Conservation (phyloP, 106 monocot species). For the Posidonia australis region DNA sequence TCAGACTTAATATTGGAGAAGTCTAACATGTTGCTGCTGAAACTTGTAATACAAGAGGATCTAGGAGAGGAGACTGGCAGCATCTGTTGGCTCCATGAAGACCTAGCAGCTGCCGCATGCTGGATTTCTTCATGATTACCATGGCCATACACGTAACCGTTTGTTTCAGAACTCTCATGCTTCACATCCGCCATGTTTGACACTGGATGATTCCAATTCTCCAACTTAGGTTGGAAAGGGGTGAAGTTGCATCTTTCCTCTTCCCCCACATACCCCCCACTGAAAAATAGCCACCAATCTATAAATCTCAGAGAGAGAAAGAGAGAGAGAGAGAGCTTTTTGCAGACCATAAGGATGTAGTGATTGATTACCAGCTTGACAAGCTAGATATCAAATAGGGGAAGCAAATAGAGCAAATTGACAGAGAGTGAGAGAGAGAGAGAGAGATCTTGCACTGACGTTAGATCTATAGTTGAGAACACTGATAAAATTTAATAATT, state of each 20-base stretch:
- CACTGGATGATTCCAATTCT: conserved; percentile 23
- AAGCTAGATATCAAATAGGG: too few species aligned
- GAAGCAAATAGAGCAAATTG: too few species aligned
- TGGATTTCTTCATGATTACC: conserved; percentile 13
- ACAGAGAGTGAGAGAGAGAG: too few species aligned
- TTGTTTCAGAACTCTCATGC: conserved; percentile 17
- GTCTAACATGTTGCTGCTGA: conserved; percentile 56
- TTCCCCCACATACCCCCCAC: conserved; percentile 15
- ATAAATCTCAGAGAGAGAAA: background rate
- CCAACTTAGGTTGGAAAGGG: conserved; percentile 27
- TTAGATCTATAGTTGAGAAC: background rate
- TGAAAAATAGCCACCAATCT: background rate
- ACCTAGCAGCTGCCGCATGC: conserved; percentile 9
- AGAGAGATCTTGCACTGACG: background rate
- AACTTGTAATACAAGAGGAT: conserved; percentile 56
- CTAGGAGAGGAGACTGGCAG: conserved; percentile 46
- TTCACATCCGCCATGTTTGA: conserved; percentile 23
- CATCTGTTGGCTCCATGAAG: conserved; percentile 35
- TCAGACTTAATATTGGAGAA: conserved; percentile 29
- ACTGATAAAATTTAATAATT: background rate
- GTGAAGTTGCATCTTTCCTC: conserved; percentile 30
- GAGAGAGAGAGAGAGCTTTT: background rate
- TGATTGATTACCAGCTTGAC: too few species aligned
- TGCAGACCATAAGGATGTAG: background rate
- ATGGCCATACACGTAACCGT: background rate